Base-by-base conservation (phyloP, 345 rosid genomes). In the Turnera subulata region DNA sequence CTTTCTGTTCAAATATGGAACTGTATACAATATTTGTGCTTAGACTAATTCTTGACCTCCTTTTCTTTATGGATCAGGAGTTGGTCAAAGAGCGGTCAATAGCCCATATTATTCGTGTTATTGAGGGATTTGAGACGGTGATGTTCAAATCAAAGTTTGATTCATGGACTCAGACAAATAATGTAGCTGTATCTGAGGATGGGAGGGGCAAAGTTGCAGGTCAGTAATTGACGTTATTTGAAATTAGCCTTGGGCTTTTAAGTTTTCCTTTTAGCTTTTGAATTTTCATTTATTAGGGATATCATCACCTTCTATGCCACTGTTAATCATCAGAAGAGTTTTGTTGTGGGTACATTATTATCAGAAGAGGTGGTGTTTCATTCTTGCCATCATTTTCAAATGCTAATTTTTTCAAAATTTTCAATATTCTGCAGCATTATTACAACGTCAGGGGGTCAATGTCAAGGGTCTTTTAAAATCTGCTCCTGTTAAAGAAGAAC, bases 181-280 rank as follows among this genome's bases (percentile, higher is more conserved):
- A 78, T 35, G 83, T 67, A 56, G 63, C 95, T 23, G 93, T 88
- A 38, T 79, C 97, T 5, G 91, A 83, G 77, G 97, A 90, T 73
- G 99, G 99, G 63, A 82, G 95, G 76, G 96, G 99, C 80, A 90
- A 90, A 78, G 97, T 94, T 65, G 99, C 99, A 64, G 97, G 99
- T 94, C 35, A 53, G 75, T 72, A 53, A 54, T 39, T 60, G 21
- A 51, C 24, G 43, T 25, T 61, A n/a, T 59, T 59, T 52, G 49
- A 29, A 8, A 29, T 4, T 29, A 29, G 35, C 35, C 35, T 29
- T 29, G 35, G 4, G 35, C 8, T 19, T 42, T 37, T n/a, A 22
- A 44, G 38, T 53, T 50, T 42, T 47, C 21, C 14, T 35, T 64
- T 46, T 35, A 16, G 35, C 8, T 29, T 3, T 3, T 3, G 8